Base-by-base conservation (phyloP, 2,329 filamentous ascomycete genomes). In the Trichophyton verrucosum region DNA sequence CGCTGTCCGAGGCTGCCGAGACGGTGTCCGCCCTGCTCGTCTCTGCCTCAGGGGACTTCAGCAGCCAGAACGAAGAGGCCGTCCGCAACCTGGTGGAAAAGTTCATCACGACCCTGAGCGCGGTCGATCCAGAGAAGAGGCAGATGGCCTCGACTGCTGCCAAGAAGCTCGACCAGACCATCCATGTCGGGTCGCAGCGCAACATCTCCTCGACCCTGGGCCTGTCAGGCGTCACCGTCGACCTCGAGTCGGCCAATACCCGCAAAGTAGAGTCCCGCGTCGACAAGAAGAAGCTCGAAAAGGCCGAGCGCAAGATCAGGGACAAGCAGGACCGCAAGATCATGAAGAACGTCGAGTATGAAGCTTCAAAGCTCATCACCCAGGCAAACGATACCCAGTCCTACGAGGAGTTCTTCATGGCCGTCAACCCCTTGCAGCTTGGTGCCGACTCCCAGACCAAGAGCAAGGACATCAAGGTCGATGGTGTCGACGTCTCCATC, bases 371-470 rank as follows among this genome's bases (percentile, higher is more conserved):
- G 66, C 80, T 99, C 66, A 84, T 99, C 66, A 87, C 95, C 71
- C 84, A 89, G 74, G 82, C 89, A 3, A 87, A 92, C 68, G 83
- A 86, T 68, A 80, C 91, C 11, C 87, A 96, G 80, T 95, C 90
- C 46, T 99, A 99, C 73, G 94, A 99, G 76, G 94, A 99, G 73
- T 97, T 99, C 77, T 99, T 95, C 82, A 97, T 99, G 94, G 87
- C 90, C 60, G 94, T 99, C 79, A 99, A 99, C 75, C 94, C 94
- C 63, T 82, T 99, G 64, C 92, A 97, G 72, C 70, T 97, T 63
- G 92, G 91, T 60, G 77, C 81, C 22, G 85, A 81, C 66, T 74
- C 82, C 61, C 75, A 86, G 62, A 82, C 86, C 36, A 99, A 97
- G 85, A 96, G 91, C 75, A 99, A 99, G 81, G 94, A 99, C 72